phyloP scores from a whole-genome alignment of 257 asterid genomes.

The Forsythia viridissima region DNA sequence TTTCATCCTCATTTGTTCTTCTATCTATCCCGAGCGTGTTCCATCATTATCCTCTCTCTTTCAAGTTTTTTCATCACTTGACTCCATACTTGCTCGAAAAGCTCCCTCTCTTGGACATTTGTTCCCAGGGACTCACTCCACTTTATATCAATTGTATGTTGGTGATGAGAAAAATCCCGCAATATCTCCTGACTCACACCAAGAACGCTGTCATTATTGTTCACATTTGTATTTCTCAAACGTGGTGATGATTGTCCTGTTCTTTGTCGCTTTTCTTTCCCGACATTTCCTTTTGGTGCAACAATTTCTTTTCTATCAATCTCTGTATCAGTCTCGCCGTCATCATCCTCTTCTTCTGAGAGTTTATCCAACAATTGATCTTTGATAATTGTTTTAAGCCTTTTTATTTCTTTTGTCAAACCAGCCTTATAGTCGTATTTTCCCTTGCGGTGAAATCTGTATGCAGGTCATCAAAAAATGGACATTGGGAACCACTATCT shows the following conservation, averaged over 20 bases:
- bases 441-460: conserved; percentile 45
- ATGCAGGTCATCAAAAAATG: conserved; percentile 60
- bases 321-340: conserved; percentile 36
- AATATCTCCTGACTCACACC: conserved; percentile 41
- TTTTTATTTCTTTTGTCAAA: conserved; percentile 35
- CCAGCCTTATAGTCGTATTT: conserved; percentile 28
- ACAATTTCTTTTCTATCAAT: conserved; percentile 21
- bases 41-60: conserved; percentile 58
- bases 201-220: conserved; percentile 16
- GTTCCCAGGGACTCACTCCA: conserved; percentile 67
- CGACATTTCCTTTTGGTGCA: conserved; percentile 34
- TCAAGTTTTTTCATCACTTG: conserved; percentile 62
- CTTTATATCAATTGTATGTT: conserved; percentile 57
- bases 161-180: conserved; percentile 52
- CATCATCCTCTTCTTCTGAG: conserved; percentile 31
- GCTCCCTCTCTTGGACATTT: conserved; percentile 52
- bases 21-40: conserved; percentile 67
- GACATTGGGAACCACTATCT: conserved; percentile 42
- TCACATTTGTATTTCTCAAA: conserved; percentile 12
- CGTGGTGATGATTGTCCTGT: conserved; percentile 5
- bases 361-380: conserved; percentile 40
- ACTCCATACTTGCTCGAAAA: conserved; percentile 64
- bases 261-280: conserved; percentile 35
- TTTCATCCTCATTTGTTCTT: conserved; percentile 53
- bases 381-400: conserved; percentile 26